Base-by-base conservation (phyloP, 2,329 filamentous ascomycete genomes). In the Lachnellula cervina region DNA sequence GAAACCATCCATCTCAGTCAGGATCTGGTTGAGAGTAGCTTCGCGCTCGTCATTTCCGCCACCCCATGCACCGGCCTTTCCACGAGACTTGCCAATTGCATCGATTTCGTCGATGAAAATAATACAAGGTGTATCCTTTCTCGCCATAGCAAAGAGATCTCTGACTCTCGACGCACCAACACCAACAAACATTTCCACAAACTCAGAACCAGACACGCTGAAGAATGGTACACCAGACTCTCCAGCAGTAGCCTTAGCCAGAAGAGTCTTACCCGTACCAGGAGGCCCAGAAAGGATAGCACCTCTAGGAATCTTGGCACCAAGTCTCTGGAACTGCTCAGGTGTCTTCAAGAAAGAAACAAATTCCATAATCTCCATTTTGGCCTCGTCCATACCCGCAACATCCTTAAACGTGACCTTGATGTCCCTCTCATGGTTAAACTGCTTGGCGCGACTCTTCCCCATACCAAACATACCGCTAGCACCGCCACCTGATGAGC, bases 91-190 rank as follows among this genome's bases (percentile, higher is more conserved):
- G 65, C 94, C 94, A 67, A 99, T 97, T 56, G 94, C 94, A 71
- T 99, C 94, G 66, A 99, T 99, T 74, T 99, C 94, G 70, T 99
- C 94, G 64, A 99, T 97, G 78, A 99, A 99, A 73, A 99, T 95
- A 73, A 99, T 99, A 75, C 94, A 99, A 3, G 94, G 94, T 0
- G 94, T 89, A 73, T 90, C 96, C 79, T 97, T 97, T 56, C 94
- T 85, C 17, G 94, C 94, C 65, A 90, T 96, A 55, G 90, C 86
- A 68, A 99, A 99, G 51, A 99, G 77, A 72, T 99, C 94, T 66
- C 94, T 86, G 50, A 99, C 94, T 73, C 94, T 84, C 32, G 93
- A 97, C 19, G 94, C 90, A 73, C 94, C 94, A 58, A 99, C 94
- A 83, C 94, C 94, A 51, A 99, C 94, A 70, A 99, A 99, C 93